These are phyloP conservation scores for Mycena polygramma DNA, from an alignment of 768 basidiomycete species.

Conservation along the genomic window DNA sequence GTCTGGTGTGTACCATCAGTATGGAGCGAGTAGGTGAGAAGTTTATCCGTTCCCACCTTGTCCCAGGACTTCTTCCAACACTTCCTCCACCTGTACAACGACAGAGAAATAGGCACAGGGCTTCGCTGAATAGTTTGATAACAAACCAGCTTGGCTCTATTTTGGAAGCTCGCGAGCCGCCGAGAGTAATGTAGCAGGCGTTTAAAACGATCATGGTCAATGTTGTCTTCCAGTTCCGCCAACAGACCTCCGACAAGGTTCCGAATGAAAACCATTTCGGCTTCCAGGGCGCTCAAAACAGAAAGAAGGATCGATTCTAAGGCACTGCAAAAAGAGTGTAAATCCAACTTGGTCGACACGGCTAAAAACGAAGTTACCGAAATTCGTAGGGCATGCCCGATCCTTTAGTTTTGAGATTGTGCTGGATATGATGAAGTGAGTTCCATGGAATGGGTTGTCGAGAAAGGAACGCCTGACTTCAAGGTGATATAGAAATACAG, in stretches of 20 bases:
- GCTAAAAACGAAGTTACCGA: constrained; percentile 59
- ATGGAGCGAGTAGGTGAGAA: neutral
- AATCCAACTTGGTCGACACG: constrained; percentile 31
- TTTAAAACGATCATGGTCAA: constrained; percentile 95
- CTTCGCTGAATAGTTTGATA: constrained; percentile 1
- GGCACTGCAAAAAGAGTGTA: constrained; percentile 67
- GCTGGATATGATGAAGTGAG: constrained; percentile 57
- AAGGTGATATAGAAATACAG: constrained; percentile 88
- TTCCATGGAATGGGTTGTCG: constrained; percentile 17
- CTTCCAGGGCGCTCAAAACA: constrained; percentile 92
- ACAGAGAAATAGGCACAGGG: constrained; percentile 12
- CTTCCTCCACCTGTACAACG: constrained; percentile 80
- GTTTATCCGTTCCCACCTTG: constrained; percentile 68
- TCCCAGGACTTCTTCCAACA: constrained; percentile 90
- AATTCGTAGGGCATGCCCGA: constrained; percentile 89
- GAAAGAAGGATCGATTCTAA: constrained; percentile 94
- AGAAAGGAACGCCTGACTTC: constrained; percentile 64
- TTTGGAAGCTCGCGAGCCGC: constrained; percentile 89
- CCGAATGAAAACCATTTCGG: constrained; percentile 95
- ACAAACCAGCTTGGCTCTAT: constrained; percentile 85
- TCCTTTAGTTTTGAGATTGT: constrained; percentile 83
- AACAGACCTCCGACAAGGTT: constrained; percentile 91
- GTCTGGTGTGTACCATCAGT: constrained; percentile 62
- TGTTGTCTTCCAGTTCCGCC: constrained; percentile 94
- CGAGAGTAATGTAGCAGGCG: constrained; percentile 93